Evolutionary conservation across 2,329 filamentous ascomycete genomes (phyloP), one percentile per base, ranked within the genome.

Genomic region (Magnaporthiopsis incrustans): DNA sequence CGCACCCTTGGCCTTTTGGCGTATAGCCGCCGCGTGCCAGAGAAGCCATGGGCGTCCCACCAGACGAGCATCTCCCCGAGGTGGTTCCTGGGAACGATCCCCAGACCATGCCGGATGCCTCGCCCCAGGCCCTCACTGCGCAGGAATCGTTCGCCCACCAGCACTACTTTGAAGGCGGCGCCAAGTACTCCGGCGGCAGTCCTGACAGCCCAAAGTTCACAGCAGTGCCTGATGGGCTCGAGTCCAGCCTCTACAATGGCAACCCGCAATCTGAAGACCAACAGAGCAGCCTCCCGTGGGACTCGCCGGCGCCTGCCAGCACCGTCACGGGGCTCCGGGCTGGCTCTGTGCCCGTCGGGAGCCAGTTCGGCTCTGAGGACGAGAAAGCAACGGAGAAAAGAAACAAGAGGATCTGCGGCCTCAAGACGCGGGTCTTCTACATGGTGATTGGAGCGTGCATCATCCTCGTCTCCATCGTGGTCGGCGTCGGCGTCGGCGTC

Each of bases 41-140:
- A 15, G 18, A 25, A 30, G 32, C 11, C 26, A 62, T 62, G 61
- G 61, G 61, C 50, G 26, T 15, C 14, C 53, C 61, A 25, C n/a
- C 50, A 27, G 59, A 68, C 56, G 65, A 72, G 60, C 60, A 69
- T 65, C 68, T 70, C 57, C 70, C 70, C 18, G 70, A 72, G 68
- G 70, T 70, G 18, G 67, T 67, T 4, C 64, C 63, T 4, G 57
- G 26, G 25, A 27, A 59, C 26, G 53, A 22, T 10, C 71, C 71
- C 8, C 69, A 73, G 67, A 70, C 70, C 8, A 68, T 69, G 7
- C 65, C 65, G 12, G 69, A 70, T 35, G 56, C 65, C 22, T 67
- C 68, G 10, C 70, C 68, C 2, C 67, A 66, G 56, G 65, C 63
- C 30, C 53, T 68, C 15, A 63, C 66, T 2, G 25, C 33, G 11